These are phyloP conservation scores for Cavenderia fasciculata DNA, from an alignment of 78 protist genomes.

Conservation along the genomic window DNA sequence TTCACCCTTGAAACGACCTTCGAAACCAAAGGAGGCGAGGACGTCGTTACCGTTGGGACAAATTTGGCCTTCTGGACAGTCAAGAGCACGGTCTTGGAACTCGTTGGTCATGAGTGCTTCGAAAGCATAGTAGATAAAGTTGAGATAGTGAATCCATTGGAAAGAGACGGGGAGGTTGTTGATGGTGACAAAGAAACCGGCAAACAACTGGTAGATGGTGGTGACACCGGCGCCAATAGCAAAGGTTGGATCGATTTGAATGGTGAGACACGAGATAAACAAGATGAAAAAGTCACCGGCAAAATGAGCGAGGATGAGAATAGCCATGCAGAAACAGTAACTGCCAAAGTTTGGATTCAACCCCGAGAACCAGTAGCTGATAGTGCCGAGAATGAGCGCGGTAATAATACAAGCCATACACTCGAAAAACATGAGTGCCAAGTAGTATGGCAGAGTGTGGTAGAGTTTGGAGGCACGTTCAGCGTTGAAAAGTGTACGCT, in stretches of 20 bases:
- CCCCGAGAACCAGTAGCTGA: conserved; percentile 48
- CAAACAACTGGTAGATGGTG: conserved; percentile 61
- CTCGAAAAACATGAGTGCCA: conserved; percentile 66
- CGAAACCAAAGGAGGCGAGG: conserved; percentile 10
- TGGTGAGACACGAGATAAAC: conserved; percentile 29
- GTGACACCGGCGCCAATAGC: conserved; percentile 68
- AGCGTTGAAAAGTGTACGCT: conserved; percentile 55
- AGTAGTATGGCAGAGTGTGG: conserved; percentile 56
- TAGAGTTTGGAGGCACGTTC: conserved; percentile 51
- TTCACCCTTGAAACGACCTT: conserved; percentile 23
- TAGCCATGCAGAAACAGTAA: conserved; percentile 41
- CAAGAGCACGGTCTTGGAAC: conserved; percentile 9
- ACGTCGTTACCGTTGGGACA: conserved; percentile 16
- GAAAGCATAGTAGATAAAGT: conserved; percentile 40
- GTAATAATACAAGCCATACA: conserved; percentile 46
- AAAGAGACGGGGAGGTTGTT: conserved; percentile 48
- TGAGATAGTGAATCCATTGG: conserved; percentile 31
- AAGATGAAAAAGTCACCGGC: conserved; percentile 52
- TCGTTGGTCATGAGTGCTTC: conserved; percentile 49
- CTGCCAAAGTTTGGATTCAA: conserved; percentile 26
- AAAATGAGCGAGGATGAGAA: conserved; percentile 45
- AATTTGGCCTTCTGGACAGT: not conserved
- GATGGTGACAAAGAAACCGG: conserved; percentile 66
- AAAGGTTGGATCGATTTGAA: conserved; percentile 43
- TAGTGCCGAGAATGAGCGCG: conserved; percentile 39